These are phyloP conservation scores for Russula abietina DNA, from an alignment of 768 basidiomycete species.

Conservation along the genomic window DNA sequence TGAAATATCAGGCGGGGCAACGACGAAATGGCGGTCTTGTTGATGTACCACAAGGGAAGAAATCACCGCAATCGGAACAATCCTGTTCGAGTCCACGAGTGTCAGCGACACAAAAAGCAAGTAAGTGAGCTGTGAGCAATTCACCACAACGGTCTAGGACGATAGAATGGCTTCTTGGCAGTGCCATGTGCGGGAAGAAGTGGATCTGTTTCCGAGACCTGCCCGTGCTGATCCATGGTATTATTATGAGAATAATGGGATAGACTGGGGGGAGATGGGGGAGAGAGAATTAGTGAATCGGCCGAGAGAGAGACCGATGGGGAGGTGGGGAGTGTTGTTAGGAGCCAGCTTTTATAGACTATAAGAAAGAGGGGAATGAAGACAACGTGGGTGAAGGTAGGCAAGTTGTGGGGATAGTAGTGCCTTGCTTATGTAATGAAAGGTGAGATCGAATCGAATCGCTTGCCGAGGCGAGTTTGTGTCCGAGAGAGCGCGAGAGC, in stretches of 20 bases:
- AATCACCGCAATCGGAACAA: constrained; percentile 63
- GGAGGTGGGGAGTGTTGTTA: not conserved
- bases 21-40: not conserved
- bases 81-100: constrained; percentile 37
- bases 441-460: constrained; percentile 1
- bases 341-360: constrained; percentile 6
- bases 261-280: not conserved
- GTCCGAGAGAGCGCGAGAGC: not conserved
- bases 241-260: constrained; percentile 8
- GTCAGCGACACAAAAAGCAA: not conserved
- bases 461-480: not conserved
- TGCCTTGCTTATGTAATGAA: not conserved
- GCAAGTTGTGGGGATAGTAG: not conserved
- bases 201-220: constrained; percentile 18
- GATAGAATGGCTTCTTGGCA: constrained; percentile 44
- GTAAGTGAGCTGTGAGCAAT: not conserved
- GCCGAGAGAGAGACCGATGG: not conserved
- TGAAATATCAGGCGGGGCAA: constrained; percentile 9
- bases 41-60: constrained; percentile 59
- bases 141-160: constrained; percentile 45
- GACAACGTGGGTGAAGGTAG: constrained; percentile 18
- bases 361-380: not conserved
- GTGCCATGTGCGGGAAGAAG: constrained; percentile 21
- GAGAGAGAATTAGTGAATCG: not conserved
- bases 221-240: constrained; percentile 3